Percentiles rank a stretch among this genome's conserved stretches.
Conservation (phyloP, 2,329 filamentous ascomycete genomes). For the Neonectria hederae region DNA sequence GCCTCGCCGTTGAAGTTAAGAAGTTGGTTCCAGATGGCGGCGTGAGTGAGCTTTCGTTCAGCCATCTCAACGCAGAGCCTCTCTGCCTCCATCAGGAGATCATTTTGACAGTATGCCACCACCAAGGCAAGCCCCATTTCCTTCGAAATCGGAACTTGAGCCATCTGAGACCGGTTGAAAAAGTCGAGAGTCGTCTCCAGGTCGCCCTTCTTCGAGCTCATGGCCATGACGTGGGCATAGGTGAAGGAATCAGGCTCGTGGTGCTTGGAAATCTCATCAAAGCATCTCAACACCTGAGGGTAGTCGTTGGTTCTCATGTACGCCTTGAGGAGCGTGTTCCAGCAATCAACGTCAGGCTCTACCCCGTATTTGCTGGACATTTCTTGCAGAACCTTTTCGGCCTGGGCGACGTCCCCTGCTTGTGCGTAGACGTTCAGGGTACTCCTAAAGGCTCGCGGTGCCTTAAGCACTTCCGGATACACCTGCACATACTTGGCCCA, state of each 20-base stretch:
- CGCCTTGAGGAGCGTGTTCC: constrained; percentile 81
- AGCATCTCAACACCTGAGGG: constrained; percentile 70
- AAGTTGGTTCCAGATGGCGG: constrained; percentile 81
- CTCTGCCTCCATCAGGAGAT: constrained; percentile 49
- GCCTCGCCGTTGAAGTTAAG: constrained; percentile 74
- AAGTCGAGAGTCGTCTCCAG: constrained; percentile 73
- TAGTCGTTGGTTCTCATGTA: constrained; percentile 74
- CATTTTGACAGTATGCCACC: constrained; percentile 67
- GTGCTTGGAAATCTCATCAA: constrained; percentile 65
- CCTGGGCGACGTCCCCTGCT: constrained; percentile 69
- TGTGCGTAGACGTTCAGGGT: constrained; percentile 78
- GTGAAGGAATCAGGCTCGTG: constrained; percentile 69
- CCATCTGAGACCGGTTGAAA: constrained; percentile 68
- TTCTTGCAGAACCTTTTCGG: constrained; percentile 69
- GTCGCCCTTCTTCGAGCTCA: constrained; percentile 78
- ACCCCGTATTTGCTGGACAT: constrained; percentile 66
- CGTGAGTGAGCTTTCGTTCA: constrained; percentile 59
- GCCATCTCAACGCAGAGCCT: constrained; percentile 60
- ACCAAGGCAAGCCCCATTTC: constrained; percentile 73
- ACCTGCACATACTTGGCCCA: constrained; percentile 55
- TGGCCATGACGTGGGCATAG: constrained; percentile 77
- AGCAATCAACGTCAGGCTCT: constrained; percentile 67
- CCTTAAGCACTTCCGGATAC: constrained; percentile 48
- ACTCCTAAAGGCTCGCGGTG: constrained; percentile 58
- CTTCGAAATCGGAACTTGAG: constrained; percentile 59